phyloP scores from a whole-genome alignment of 2,329 filamentous ascomycete genomes.

The Penicillium nordicum region DNA sequence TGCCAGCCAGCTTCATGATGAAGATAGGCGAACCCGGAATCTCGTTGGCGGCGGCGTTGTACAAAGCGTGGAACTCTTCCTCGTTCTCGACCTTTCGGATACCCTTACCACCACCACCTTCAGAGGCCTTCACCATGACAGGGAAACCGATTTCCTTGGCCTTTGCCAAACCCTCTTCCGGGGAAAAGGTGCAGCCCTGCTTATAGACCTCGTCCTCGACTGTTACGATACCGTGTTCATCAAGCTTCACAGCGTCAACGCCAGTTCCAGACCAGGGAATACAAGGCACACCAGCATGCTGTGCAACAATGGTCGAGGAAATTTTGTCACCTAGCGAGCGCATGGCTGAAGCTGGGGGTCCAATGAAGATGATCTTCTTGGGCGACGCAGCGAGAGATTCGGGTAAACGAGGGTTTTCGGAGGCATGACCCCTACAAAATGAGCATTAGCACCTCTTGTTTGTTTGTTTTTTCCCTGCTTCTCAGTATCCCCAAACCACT shows the following conservation, averaged over 20 bases:
- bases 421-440: slow-evolving; percentile 78
- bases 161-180: slow-evolving; percentile 82
- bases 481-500: slow-evolving; percentile 33
- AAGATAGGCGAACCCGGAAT: slow-evolving; percentile 99
- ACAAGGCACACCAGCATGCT: slow-evolving; percentile 92
- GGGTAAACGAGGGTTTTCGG: slow-evolving; percentile 95
- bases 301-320: slow-evolving; percentile 97
- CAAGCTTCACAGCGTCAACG: slow-evolving; percentile 74
- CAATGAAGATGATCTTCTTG: slow-evolving; percentile 99
- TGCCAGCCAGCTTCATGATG: slow-evolving; percentile 99
- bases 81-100: slow-evolving; percentile 91
- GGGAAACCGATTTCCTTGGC: slow-evolving; percentile 93
- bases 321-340: slow-evolving; percentile 99
- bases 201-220: slow-evolving; percentile 81
- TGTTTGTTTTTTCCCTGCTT: background rate
- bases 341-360: slow-evolving; percentile 96
- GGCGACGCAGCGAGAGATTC: slow-evolving; percentile 93
- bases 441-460: background rate
- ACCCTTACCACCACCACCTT: slow-evolving; percentile 98
- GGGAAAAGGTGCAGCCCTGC: slow-evolving; percentile 85
- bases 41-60: slow-evolving; percentile 94
- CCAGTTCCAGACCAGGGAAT: slow-evolving; percentile 99
- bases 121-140: slow-evolving; percentile 99
- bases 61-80: slow-evolving; percentile 78
- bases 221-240: slow-evolving; percentile 82